These are phyloP conservation scores for Proliferodiscus dingleyae DNA, from an alignment of 2,329 filamentous ascomycete species.

Conservation along the genomic window DNA sequence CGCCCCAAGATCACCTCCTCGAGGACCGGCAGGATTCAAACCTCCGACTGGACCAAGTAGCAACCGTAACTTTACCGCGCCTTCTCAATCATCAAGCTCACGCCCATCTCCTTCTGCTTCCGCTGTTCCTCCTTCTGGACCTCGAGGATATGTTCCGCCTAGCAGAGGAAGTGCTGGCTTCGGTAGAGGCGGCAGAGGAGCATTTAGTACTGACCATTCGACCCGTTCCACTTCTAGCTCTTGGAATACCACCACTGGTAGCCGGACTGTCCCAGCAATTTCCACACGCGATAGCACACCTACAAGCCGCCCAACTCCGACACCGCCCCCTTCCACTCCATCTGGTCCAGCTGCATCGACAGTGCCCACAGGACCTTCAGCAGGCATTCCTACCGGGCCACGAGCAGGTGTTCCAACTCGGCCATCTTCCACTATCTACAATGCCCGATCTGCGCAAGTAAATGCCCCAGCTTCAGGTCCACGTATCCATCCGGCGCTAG, in stretches of 20 bases:
- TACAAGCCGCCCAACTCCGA: slow-evolving; percentile 20
- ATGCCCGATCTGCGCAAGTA: slow-evolving; percentile 11
- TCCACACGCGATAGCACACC: slow-evolving; percentile 16
- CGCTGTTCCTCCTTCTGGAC: slow-evolving; percentile 30
- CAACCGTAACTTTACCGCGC: slow-evolving; percentile 26
- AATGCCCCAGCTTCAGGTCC: slow-evolving; percentile 17
- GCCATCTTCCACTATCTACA: slow-evolving; percentile 24
- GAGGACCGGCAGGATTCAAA: slow-evolving; percentile 30
- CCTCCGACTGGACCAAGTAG: slow-evolving; percentile 31
- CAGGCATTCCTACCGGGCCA: slow-evolving; percentile 28
- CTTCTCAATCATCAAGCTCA: slow-evolving; percentile 18
- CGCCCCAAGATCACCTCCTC: slow-evolving; percentile 29
- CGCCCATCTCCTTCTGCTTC: slow-evolving; percentile 14
- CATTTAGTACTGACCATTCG: slow-evolving; percentile 26
- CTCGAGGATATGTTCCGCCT: slow-evolving; percentile 29
- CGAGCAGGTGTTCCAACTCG: slow-evolving; percentile 27
- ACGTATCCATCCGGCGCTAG: slow-evolving; percentile 31
- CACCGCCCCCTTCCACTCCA: slow-evolving; percentile 25
- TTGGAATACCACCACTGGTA: slow-evolving; percentile 27
- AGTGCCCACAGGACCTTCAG: slow-evolving; percentile 28
- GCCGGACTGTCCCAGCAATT: slow-evolving; percentile 18
- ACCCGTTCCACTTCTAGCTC: slow-evolving; percentile 24
- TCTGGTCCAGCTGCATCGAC: slow-evolving; percentile 14
- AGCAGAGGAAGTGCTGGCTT: slow-evolving; percentile 21
- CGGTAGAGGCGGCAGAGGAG: slow-evolving; percentile 28